Evolutionary conservation across 2,329 filamentous ascomycete species (phyloP).

Genomic region (Neonectria faginata): DNA sequence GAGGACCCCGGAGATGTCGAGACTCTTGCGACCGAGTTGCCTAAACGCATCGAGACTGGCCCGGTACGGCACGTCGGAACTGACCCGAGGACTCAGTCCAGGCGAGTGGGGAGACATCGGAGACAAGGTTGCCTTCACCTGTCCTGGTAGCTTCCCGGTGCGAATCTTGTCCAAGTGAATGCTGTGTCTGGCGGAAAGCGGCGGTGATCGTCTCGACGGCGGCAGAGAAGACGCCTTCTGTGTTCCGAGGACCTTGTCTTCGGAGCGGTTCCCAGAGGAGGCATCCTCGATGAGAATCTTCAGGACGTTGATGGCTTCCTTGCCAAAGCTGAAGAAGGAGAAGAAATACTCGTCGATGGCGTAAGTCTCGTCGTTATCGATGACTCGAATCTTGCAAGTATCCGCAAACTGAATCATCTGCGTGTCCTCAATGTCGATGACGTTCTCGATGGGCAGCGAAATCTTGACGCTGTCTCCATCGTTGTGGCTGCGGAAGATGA

Average conservation of each 20-base stretch:
- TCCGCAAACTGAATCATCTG: slow-evolving; percentile 92
- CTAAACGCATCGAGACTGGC: slow-evolving; percentile 67
- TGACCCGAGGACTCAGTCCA: slow-evolving; percentile 65
- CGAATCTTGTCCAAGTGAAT: slow-evolving; percentile 48
- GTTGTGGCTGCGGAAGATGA: slow-evolving; percentile 95
- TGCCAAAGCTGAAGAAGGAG: slow-evolving; percentile 89
- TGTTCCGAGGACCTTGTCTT: slow-evolving; percentile 38
- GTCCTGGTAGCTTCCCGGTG: slow-evolving; percentile 62
- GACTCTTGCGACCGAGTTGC: slow-evolving; percentile 61
- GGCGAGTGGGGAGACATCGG: slow-evolving; percentile 60
- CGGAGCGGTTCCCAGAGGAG: slow-evolving; percentile 54
- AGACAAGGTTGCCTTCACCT: slow-evolving; percentile 71
- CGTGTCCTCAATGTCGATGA: slow-evolving; percentile 93
- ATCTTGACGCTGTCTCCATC: slow-evolving; percentile 98
- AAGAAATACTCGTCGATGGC: slow-evolving; percentile 99
- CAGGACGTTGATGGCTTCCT: slow-evolving; percentile 84
- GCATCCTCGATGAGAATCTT: slow-evolving; percentile 77
- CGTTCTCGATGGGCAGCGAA: slow-evolving; percentile 85
- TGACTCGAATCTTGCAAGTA: slow-evolving; percentile 91
- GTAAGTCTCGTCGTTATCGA: slow-evolving; percentile 94
- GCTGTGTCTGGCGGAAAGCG: slow-evolving; percentile 46
- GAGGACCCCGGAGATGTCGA: slow-evolving; percentile 61
- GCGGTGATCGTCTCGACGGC: slow-evolving; percentile 35
- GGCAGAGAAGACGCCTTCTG: slow-evolving; percentile 32
- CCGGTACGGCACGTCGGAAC: slow-evolving; percentile 61